These are phyloP conservation scores for Lycium ferocissimum DNA, from an alignment of 257 asterid genomes.

Conservation along the genomic window DNA sequence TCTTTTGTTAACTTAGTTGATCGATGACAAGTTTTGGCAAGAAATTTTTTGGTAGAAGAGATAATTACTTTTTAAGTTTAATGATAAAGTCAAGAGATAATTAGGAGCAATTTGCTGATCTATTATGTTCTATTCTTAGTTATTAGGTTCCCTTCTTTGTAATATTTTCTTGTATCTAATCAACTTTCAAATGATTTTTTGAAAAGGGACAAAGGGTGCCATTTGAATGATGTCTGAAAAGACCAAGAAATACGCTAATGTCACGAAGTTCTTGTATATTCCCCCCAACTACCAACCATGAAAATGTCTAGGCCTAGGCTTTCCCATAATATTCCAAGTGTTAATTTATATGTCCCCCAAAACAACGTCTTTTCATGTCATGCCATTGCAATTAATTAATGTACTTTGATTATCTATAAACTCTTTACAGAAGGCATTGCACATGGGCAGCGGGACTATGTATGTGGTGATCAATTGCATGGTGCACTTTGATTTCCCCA, in stretches of 20 bases:
- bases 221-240: slow-evolving; percentile 31
- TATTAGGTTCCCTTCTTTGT: neutral
- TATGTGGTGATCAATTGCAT: neutral
- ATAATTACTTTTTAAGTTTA: neutral
- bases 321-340: slow-evolving; percentile 28
- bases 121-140: neutral
- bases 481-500: neutral
- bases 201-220: slow-evolving; percentile 25
- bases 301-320: slow-evolving; percentile 29
- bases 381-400: slow-evolving; percentile 30
- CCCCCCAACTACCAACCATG: slow-evolving; percentile 58
- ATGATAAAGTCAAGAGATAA: neutral
- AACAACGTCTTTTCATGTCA: slow-evolving; percentile 59
- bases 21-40: neutral
- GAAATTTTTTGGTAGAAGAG: slow-evolving; percentile 1
- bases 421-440: slow-evolving; percentile 70
- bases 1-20: neutral
- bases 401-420: slow-evolving; percentile 49
- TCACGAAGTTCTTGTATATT: slow-evolving; percentile 39
- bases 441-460: slow-evolving; percentile 47
- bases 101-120: neutral
- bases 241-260: slow-evolving; percentile 32
- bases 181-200: neutral
- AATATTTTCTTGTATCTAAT: neutral
- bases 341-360: slow-evolving; percentile 46